A percentile compares a stretch with the other conserved stretches of the same genome.
Conservation (phyloP, 352 stramenopile species). For the Elongisporangium senticosum region DNA sequence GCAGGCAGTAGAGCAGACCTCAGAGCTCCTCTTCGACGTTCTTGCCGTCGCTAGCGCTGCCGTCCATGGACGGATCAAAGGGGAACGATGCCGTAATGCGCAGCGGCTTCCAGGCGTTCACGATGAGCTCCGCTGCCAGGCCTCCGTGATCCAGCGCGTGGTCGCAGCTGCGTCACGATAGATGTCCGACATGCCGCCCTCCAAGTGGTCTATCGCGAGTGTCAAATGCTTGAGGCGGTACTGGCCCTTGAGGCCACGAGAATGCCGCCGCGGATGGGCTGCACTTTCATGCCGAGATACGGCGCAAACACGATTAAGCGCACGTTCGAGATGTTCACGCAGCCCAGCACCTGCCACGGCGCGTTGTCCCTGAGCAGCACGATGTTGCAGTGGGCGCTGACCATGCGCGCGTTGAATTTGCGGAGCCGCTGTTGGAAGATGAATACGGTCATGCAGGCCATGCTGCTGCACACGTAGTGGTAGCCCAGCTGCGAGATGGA, state of each 20-base stretch:
- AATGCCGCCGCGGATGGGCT: conserved; percentile 83
- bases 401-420: conserved; percentile 84
- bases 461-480: conserved; percentile 83
- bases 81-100: conserved; percentile 54
- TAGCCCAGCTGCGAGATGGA: conserved; percentile 78
- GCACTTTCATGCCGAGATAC: conserved; percentile 79
- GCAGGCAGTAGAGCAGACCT: conserved; percentile 79
- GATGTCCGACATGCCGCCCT: conserved; percentile 69
- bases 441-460: conserved; percentile 82
- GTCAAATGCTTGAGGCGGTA: conserved; percentile 84
- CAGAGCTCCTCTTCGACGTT: conserved; percentile 85
- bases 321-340: conserved; percentile 77
- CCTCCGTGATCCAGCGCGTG: conserved; percentile 82
- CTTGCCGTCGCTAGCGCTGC: conserved; percentile 52
- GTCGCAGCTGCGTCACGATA: conserved; percentile 82
- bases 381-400: conserved; percentile 73
- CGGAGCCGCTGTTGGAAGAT: conserved; percentile 87
- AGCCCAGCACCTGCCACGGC: conserved; percentile 76
- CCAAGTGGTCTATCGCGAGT: conserved; percentile 78
- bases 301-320: conserved; percentile 82
- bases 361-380: conserved; percentile 85
- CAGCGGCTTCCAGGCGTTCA: conserved; percentile 74
- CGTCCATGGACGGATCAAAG: conserved; percentile 53
- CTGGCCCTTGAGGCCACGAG: conserved; percentile 78
- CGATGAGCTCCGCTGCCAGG: conserved; percentile 77